A percentile compares a stretch with the other conserved stretches of the same genome.
Evolutionary conservation across 192 early-diverging fungal genomes (phyloP).

Genomic region (Umbelopsis vinacea): DNA sequence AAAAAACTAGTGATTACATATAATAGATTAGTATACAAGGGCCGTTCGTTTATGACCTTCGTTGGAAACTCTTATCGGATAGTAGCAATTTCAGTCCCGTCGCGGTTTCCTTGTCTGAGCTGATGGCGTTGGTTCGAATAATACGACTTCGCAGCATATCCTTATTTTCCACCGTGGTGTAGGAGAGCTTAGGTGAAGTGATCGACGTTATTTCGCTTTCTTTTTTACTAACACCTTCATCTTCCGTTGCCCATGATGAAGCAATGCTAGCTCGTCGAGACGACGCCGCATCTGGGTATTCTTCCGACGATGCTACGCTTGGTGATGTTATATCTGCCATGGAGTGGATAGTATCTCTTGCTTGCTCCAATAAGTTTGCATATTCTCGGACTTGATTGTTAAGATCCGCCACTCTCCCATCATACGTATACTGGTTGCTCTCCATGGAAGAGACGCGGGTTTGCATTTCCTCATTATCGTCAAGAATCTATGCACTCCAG

Average conservation of each 20-base stretch:
- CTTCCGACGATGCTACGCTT: conserved; percentile 10
- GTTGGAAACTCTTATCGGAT: conserved; percentile 13
- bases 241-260: conserved; percentile 29
- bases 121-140: conserved; percentile 10
- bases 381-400: conserved; percentile 34
- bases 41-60: neutral
- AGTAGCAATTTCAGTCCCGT: conserved; percentile 8
- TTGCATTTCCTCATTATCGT: conserved; percentile 34
- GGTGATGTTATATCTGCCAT: conserved; percentile 29
- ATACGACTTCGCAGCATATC: conserved; percentile 4
- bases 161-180: neutral
- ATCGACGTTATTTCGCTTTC: conserved; percentile 12
- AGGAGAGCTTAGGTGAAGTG: neutral
- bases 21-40: neutral
- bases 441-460: conserved; percentile 30
- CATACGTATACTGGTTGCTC: conserved; percentile 26
- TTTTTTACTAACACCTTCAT: conserved; percentile 12
- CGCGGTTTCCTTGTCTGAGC: neutral
- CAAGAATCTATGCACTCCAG: conserved; percentile 21
- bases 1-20: neutral
- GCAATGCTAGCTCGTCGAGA: conserved; percentile 24
- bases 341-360: conserved; percentile 37
- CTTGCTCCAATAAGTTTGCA: conserved; percentile 34
- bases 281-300: neutral
- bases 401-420: conserved; percentile 36